These are phyloP conservation scores for Thymus quinquecostatus DNA, from an alignment of 257 asterid species.

Conservation along the genomic window DNA sequence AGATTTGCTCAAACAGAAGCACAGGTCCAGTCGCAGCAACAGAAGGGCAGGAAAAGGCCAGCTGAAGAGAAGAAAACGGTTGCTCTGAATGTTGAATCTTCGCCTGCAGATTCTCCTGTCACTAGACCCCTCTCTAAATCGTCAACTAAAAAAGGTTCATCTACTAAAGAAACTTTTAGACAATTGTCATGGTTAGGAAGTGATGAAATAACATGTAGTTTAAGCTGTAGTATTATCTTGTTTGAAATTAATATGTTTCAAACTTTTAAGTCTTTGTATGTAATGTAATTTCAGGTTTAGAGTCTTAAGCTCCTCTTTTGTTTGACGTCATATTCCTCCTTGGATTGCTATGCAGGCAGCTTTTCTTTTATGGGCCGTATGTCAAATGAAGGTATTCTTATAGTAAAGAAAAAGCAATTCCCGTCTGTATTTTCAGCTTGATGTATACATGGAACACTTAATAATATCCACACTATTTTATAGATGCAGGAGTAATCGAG, in stretches of 20 bases:
- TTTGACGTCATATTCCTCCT: conserved; percentile 18
- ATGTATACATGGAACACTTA: conserved; percentile 3
- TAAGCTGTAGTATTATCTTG: background rate
- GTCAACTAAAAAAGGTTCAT: conserved; percentile 60
- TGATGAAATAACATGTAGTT: background rate
- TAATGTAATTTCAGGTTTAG: conserved; percentile 10
- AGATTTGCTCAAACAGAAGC: conserved; percentile 80
- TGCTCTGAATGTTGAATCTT: conserved; percentile 22
- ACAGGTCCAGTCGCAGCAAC: conserved; percentile 50
- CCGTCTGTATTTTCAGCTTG: conserved; percentile 3
- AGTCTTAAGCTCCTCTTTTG: conserved; percentile 6
- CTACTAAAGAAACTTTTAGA: conserved; percentile 2
- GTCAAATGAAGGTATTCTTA: conserved; percentile 54
- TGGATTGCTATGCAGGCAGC: conserved; percentile 51
- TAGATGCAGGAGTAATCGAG: conserved; percentile 55
- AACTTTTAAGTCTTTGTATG: background rate
- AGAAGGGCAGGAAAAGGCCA: conserved; percentile 54
- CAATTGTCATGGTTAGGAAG: conserved; percentile 1
- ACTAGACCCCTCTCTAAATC: conserved; percentile 30
- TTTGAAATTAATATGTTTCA: conserved; percentile 17
- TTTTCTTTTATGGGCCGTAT: conserved; percentile 56
- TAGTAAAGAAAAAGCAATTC: background rate
- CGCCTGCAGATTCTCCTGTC: conserved; percentile 31
- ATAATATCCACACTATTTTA: conserved; percentile 14
- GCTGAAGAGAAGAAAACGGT: conserved; percentile 30